Evolutionary conservation across 768 basidiomycete species (phyloP).

Genomic region (Dioszegia aurantiaca): DNA sequence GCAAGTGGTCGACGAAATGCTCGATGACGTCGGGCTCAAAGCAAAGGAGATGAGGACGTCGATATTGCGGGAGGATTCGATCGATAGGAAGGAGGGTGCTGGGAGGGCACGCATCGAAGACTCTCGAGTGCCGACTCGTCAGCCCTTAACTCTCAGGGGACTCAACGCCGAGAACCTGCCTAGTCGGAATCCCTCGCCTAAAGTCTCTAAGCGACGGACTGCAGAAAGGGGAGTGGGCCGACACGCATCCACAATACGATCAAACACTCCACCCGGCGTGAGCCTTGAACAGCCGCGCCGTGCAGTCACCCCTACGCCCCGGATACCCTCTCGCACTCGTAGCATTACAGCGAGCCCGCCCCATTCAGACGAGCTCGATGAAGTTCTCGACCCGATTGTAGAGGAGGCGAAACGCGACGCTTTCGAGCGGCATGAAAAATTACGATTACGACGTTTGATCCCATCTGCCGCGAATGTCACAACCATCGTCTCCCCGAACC

Average conservation of each 20-base stretch:
- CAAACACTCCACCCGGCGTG: too few species aligned
- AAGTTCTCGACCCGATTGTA: not conserved
- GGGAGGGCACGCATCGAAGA: not conserved
- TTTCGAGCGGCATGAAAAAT: not conserved
- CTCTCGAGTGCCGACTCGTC: not conserved
- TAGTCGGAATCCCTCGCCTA: not conserved
- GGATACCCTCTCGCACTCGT: too few species aligned
- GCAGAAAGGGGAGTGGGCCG: not conserved
- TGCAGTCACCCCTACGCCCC: too few species aligned
- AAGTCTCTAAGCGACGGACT: not conserved
- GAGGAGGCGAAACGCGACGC: not conserved
- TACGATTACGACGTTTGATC: too few species aligned
- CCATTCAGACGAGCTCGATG: not conserved
- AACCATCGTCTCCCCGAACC: not conserved
- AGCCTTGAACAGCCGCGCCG: too few species aligned
- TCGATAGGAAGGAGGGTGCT: constrained; percentile 1
- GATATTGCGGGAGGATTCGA: not conserved
- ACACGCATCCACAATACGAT: not conserved
- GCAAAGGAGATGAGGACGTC: too few species aligned
- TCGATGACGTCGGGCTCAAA: too few species aligned
- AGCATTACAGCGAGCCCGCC: too few species aligned
- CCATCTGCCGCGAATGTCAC: too few species aligned
- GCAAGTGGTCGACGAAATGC: too few species aligned
- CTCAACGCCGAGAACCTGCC: not conserved
- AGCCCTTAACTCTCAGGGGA: not conserved